Base-by-base conservation (phyloP, 2,329 filamentous ascomycete genomes). In the Metarhizium album region DNA sequence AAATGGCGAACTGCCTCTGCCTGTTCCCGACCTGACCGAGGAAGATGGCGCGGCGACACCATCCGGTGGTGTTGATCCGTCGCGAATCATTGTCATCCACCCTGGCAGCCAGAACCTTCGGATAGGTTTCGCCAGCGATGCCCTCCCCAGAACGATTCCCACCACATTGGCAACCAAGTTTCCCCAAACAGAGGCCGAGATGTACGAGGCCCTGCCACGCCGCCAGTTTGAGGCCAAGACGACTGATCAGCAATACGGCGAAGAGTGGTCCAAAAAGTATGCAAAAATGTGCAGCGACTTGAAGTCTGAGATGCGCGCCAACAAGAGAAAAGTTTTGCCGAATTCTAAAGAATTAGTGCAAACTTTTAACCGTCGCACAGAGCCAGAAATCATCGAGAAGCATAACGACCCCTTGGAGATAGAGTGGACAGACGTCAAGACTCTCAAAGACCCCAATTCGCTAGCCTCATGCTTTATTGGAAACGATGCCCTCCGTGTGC, bases 311-410 rank as follows among this genome's bases (percentile, higher is more conserved):
- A 95, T 97, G 87, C 84, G 91, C 54, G 80, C 83, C 58, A 95
- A 95, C 70, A 97, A 97, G 75, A 84, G 89, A 63, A 87, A 95
- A 65, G 90, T 96, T 16, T 71, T 97, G 47, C 93, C 93, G n/a
- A 97, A 97, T 64, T 96, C 90, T 0, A 95, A 95, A 67, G 93
- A 98, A 63, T 75, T 96, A 52, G 91, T 96, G 1, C 82, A 90
- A 57, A 97, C 95, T 63, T 97, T 87, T 75, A 98, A 98, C 67
- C 82, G 87, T 49, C 80, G 88, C 46, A 87, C 83, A 1, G 82
- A 86, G 33, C 84, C 89, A 6, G 93, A 97, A 58, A 79, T 85
- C 46, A 97, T 98, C 53, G 84, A 87, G 4, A 87, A 93, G 62
- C 93, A 97, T 69, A 98, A 97, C 64, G 93, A 98, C 61, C 87